Evolutionary conservation across 257 asterid species (phyloP).

Genomic region (Przewalskia tangutica): DNA sequence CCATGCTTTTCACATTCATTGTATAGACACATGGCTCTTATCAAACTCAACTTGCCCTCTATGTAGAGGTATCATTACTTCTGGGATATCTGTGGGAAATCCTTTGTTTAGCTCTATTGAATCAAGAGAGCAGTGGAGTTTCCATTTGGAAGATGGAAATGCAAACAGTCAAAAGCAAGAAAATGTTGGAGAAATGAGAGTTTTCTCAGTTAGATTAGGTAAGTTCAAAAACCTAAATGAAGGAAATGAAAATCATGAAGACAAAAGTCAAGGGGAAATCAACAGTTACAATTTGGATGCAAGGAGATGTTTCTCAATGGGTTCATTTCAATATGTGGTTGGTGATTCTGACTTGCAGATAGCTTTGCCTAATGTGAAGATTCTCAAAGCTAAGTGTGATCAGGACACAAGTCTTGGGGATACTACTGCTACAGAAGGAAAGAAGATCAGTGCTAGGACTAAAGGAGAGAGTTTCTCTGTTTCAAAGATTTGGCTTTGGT

Average conservation of each 20-base stretch:
- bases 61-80: slow-evolving; percentile 49
- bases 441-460: slow-evolving; percentile 31
- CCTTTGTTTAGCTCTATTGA: slow-evolving; percentile 4
- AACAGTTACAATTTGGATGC: slow-evolving; percentile 34
- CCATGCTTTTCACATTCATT: slow-evolving; percentile 85
- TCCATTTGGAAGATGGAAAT: slow-evolving; percentile 6
- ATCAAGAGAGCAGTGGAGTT: slow-evolving; percentile 7
- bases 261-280: slow-evolving; percentile 9
- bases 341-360: slow-evolving; percentile 33
- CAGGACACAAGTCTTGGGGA: slow-evolving; percentile 4
- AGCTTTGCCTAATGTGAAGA: slow-evolving; percentile 14
- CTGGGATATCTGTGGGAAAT: slow-evolving; percentile 1
- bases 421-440: slow-evolving; percentile 18
- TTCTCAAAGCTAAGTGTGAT: neutral
- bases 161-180: slow-evolving; percentile 1
- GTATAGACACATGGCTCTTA: slow-evolving; percentile 90
- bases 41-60: slow-evolving; percentile 89
- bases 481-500: slow-evolving; percentile 70
- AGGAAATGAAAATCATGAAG: slow-evolving; percentile 9
- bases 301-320: slow-evolving; percentile 65
- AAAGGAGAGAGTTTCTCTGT: slow-evolving; percentile 60
- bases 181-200: slow-evolving; percentile 15
- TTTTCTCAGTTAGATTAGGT: slow-evolving; percentile 47
- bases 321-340: slow-evolving; percentile 46
- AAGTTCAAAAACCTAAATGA: slow-evolving; percentile 28